phyloP scores from a whole-genome alignment of 106 monocot genomes.

The Posidonia australis region DNA sequence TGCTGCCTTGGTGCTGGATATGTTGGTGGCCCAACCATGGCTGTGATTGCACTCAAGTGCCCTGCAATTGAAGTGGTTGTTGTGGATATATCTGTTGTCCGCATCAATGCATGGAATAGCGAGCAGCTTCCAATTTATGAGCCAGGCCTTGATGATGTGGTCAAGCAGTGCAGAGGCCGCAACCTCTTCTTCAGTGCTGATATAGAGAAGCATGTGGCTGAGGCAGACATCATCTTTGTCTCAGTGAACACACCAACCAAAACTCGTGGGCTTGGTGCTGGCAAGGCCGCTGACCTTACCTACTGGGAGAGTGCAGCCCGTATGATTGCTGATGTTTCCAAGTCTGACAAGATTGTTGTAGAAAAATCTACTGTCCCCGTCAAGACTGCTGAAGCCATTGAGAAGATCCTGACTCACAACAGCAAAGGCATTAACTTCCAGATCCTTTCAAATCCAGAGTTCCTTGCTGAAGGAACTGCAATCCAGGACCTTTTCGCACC shows the following conservation, averaged over 20 bases:
- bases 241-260: slow-evolving; percentile 44
- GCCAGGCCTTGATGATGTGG: slow-evolving; percentile 39
- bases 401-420: slow-evolving; percentile 42
- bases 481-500: slow-evolving; percentile 36
- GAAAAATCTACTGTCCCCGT: slow-evolving; percentile 45
- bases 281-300: slow-evolving; percentile 44
- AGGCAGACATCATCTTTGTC: slow-evolving; percentile 40
- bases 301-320: slow-evolving; percentile 46
- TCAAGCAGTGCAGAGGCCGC: slow-evolving; percentile 31
- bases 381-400: slow-evolving; percentile 40
- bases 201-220: slow-evolving; percentile 34
- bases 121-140: slow-evolving; percentile 38
- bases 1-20: slow-evolving; percentile 45
- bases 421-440: slow-evolving; percentile 35
- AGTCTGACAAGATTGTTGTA: slow-evolving; percentile 43
- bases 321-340: slow-evolving; percentile 42
- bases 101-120: slow-evolving; percentile 40
- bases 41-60: slow-evolving; percentile 41
- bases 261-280: slow-evolving; percentile 36
- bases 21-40: slow-evolving; percentile 45
- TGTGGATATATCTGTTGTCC: slow-evolving; percentile 30
- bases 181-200: slow-evolving; percentile 48
- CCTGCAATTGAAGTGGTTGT: slow-evolving; percentile 37
- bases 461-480: slow-evolving; percentile 42
- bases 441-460: slow-evolving; percentile 41